Base-by-base conservation (phyloP, 1,284 basidiomycete genomes). In the Moniliella sp. region DNA sequence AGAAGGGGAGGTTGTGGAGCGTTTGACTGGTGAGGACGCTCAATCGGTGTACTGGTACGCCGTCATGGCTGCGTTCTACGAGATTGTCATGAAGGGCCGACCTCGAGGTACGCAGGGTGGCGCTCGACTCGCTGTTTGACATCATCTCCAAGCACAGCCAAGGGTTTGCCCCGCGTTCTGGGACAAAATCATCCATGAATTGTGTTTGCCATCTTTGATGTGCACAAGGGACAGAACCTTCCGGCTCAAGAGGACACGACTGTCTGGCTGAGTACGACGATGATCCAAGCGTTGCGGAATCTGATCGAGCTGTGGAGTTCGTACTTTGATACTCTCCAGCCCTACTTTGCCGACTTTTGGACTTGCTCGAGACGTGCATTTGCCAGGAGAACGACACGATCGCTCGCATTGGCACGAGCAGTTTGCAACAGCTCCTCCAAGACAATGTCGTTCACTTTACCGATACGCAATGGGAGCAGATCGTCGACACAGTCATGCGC, bases 41-140 rank as follows among this genome's bases (percentile, higher is more conserved):
- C n/a, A n/a, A n/a, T n/a, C n/a, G n/a, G n/a, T n/a, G n/a, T n/a
- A n/a, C n/a, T n/a, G n/a, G n/a, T n/a, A n/a, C n/a, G n/a, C n/a
- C n/a, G n/a, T n/a, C n/a, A n/a, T n/a, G n/a, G n/a, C n/a, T n/a
- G n/a, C n/a, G n/a, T n/a, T n/a, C n/a, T n/a, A n/a, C n/a, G 91
- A 97, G 61, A 86, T 99, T 40, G 88, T 97, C 61, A 99, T 99
- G 91, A 97, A 93, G 40, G 91, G 84, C 97, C 62, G 91, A 99
- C 57, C 67, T 99, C 25, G 91, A 99, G 70, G 86, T 99, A 36
- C 74, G 93, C 42, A 72, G 57, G 12, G 55, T 59, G 8, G 86
- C 93, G 0, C 69, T 99, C 16, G 86, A 97, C 62, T 91, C 86
- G 14, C 67, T 97, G 23, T 99, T 97, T 62, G 75, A 74, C 15